phyloP scores from a whole-genome alignment of 805 yeast genomes.

The Kodamaea restingae region DNA sequence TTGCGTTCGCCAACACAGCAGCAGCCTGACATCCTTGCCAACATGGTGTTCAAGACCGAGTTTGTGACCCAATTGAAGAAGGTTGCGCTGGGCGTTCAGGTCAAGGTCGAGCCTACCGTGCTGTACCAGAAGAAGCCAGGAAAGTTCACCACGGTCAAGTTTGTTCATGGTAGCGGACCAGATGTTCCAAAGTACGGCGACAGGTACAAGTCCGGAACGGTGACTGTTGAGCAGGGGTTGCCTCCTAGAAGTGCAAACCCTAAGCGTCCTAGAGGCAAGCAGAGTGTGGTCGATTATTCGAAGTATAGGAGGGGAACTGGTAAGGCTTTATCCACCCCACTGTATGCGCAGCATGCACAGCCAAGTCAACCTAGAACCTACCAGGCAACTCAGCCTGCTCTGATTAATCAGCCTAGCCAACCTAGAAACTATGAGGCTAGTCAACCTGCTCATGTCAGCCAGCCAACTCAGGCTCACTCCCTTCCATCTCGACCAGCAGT shows the following conservation, averaged over 20 bases:
- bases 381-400: conserved; percentile 9
- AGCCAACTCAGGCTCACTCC: not conserved
- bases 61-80: conserved; percentile 69
- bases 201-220: conserved; percentile 81
- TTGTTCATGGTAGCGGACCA: conserved; percentile 47
- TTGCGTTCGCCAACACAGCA: conserved; percentile 44
- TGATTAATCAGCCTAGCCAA: conserved; percentile 8
- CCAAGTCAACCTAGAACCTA: conserved; percentile 16
- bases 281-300: conserved; percentile 37
- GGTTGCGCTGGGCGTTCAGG: conserved; percentile 51
- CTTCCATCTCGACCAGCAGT: not conserved
- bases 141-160: conserved; percentile 70
- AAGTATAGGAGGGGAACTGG: conserved; percentile 27
- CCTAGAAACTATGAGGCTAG: too few relatives aligned
- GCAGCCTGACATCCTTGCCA: conserved; percentile 75
- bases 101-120: conserved; percentile 67
- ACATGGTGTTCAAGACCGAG: conserved; percentile 86
- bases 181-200: conserved; percentile 69
- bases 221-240: conserved; percentile 73
- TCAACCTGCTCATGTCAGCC: conserved; percentile 2
- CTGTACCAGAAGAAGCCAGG: conserved; percentile 91
- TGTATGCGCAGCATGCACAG: conserved; percentile 25
- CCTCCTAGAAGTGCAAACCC: conserved; percentile 71
- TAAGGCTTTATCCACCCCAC: too few relatives aligned
- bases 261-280: conserved; percentile 64